These are phyloP conservation scores for Sonneratia caseolaris DNA, from an alignment of 345 rosid species.

Conservation along the genomic window DNA sequence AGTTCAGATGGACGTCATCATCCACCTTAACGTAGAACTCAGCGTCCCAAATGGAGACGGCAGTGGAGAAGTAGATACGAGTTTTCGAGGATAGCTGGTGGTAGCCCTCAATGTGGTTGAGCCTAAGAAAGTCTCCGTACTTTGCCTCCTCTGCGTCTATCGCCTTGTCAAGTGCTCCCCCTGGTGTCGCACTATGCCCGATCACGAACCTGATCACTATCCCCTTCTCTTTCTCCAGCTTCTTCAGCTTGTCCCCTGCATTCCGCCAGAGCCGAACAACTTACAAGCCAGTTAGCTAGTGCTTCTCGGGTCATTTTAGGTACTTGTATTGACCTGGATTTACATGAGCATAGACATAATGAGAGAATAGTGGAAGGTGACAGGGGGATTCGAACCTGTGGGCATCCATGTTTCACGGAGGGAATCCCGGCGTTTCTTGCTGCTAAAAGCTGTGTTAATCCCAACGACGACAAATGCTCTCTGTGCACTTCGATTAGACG, in stretches of 20 bases:
- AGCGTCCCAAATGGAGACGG: conserved; percentile 66
- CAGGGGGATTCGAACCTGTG: conserved; percentile 19
- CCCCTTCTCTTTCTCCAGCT: conserved; percentile 74
- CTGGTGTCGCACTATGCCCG: conserved; percentile 73
- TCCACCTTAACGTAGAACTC: conserved; percentile 79
- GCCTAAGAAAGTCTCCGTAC: conserved; percentile 63
- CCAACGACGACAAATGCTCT: conserved; percentile 80
- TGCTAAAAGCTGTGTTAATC: conserved; percentile 85
- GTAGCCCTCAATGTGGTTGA: conserved; percentile 78
- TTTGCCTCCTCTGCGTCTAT: conserved; percentile 62
- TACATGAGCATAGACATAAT: not conserved
- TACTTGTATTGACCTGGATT: not conserved
- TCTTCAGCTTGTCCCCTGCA: conserved; percentile 57
- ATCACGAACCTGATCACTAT: conserved; percentile 80
- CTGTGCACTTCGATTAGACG: conserved; percentile 35
- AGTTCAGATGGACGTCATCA: conserved; percentile 77
- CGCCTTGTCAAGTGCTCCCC: conserved; percentile 65
- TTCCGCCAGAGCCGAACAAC: not conserved
- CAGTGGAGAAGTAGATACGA: conserved; percentile 73
- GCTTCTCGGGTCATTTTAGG: not conserved
- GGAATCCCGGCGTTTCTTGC: conserved; percentile 73
- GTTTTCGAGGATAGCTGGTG: conserved; percentile 76
- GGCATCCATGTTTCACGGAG: conserved; percentile 85
- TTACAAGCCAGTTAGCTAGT: too few relatives aligned
- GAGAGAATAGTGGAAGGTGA: not conserved